Conservation (phyloP, 805 yeast species). For the Pichia deserticola region DNA sequence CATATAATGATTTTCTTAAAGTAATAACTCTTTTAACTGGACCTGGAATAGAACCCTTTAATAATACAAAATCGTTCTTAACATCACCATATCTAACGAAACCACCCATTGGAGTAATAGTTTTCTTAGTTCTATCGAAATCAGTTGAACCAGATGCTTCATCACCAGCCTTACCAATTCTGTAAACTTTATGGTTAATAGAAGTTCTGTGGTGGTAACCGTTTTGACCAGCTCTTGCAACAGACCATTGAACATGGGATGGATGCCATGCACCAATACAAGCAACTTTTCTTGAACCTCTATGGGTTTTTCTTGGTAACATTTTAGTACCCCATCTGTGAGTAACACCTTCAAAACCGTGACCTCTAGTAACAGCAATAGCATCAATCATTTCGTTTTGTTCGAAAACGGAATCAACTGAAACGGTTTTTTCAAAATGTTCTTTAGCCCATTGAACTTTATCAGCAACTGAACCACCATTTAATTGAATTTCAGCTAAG, state of each 20-base stretch:
- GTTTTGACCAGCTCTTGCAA: constrained; percentile 99
- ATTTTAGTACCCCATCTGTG: constrained; percentile 99
- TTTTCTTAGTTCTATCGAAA: constrained; percentile 99
- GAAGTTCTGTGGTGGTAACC: constrained; percentile 99
- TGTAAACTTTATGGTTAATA: constrained; percentile 99
- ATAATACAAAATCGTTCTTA: constrained; percentile 94
- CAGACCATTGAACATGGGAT: constrained; percentile 99
- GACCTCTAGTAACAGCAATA: constrained; percentile 99
- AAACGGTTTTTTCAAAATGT: constrained; percentile 98
- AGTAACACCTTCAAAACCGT: constrained; percentile 99
- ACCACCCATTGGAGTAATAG: constrained; percentile 99
- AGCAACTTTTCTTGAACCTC: constrained; percentile 99
- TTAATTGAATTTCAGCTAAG: constrained; percentile 98
- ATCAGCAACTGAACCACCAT: constrained; percentile 98
- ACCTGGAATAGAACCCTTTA: constrained; percentile 99
- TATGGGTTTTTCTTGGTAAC: constrained; percentile 99
- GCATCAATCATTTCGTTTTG: constrained; percentile 98
- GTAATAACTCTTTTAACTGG: constrained; percentile 99
- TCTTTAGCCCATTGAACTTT: constrained; percentile 98
- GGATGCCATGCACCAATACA: constrained; percentile 99
- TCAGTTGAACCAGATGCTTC: constrained; percentile 93
- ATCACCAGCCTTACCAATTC: constrained; percentile 95
- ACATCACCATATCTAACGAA: constrained; percentile 98
- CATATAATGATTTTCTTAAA: constrained; percentile 96
- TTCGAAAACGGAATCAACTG: constrained; percentile 94